Base-by-base conservation (phyloP, 1,284 basidiomycete genomes). In the Pyrrhoderma lamaoense region DNA sequence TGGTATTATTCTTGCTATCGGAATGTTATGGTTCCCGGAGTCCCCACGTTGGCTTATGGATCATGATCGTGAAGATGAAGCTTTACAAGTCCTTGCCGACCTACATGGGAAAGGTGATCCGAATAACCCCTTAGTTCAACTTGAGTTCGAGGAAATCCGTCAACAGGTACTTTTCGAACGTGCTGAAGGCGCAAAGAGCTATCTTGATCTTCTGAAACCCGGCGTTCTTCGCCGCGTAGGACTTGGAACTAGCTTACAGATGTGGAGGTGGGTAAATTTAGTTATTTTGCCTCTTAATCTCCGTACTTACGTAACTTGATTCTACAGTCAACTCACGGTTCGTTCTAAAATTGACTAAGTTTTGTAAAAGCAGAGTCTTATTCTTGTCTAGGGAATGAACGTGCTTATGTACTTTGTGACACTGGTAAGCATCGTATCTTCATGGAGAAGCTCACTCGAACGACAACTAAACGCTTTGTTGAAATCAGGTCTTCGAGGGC, bases 121-220 rank as follows among this genome's bases (percentile, higher is more conserved):
- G 36, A 66, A 71, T 25, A 71, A 82, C 58, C 76, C 80, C 37
- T 74, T 92, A 16, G 89, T 92, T 25, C 70, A 77, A 39, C 78
- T 90, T 56, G 90, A 92, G 64, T 89, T 73, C 60, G 76, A 80
- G 57, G 87, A 92, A 67, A 92, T 93, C 65, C 80, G 76, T 62
- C 73, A 80, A 50, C 84, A 90, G 58, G 82, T 89, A 66, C 69
- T 71, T 50, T 80, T 79, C 58, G 90, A 93, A 65, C 74, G 75
- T 23, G 77, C 69, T 0, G 76, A 86, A 61, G 85, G 85, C 16
- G 82, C 83, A 27, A 86, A 84, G 62, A 81, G 79, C 0, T 88
- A 80, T 61, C 52, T 73, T 16, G 86, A 89, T 63, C 70, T 89
- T n/a, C 55, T 89, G 56, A 77, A 75, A 55, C 69, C 70, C 3